Percentiles rank a stretch among this genome's conserved stretches.
Conservation (phyloP, 1,284 basidiomycete genomes). For the Papiliotrema nemorosa region DNA sequence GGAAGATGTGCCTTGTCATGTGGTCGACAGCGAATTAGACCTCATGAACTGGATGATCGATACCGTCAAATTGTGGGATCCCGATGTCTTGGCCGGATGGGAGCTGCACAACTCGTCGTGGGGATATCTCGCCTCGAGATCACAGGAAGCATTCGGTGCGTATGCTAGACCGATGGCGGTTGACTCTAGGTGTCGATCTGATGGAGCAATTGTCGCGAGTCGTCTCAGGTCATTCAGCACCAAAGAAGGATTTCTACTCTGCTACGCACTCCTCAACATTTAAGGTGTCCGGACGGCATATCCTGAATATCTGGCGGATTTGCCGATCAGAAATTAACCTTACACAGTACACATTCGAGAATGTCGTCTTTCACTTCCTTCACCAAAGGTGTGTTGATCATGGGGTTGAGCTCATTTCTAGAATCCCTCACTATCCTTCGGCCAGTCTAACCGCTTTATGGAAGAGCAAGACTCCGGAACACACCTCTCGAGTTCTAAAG, state of each 20-base stretch:
- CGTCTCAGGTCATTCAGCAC: slow-evolving; percentile 49
- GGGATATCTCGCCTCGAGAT: slow-evolving; percentile 81
- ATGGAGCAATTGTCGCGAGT: slow-evolving; percentile 68
- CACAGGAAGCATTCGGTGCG: slow-evolving; percentile 58
- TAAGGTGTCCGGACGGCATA: slow-evolving; percentile 80
- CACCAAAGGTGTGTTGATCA: slow-evolving; percentile 58
- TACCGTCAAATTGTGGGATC: slow-evolving; percentile 72
- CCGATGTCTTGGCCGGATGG: slow-evolving; percentile 89
- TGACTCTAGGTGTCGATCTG: slow-evolving; percentile 60
- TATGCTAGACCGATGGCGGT: slow-evolving; percentile 1
- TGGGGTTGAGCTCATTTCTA: slow-evolving; percentile 36
- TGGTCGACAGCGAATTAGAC: slow-evolving; percentile 71
- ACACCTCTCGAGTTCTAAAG: slow-evolving; percentile 58
- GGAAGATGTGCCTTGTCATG: slow-evolving; percentile 55
- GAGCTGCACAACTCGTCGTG: slow-evolving; percentile 84
- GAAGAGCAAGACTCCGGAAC: slow-evolving; percentile 58
- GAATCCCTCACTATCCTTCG: slow-evolving; percentile 71
- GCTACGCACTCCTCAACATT: slow-evolving; percentile 74
- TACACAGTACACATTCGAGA: slow-evolving; percentile 83
- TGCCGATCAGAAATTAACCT: slow-evolving; percentile 81
- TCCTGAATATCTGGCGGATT: slow-evolving; percentile 88
- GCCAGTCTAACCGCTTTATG: slow-evolving; percentile 72
- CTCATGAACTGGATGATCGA: slow-evolving; percentile 77
- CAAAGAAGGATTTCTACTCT: slow-evolving; percentile 66
- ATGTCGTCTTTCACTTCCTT: slow-evolving; percentile 76